A percentile compares a stretch with the other conserved stretches of the same genome.
Conservation (phyloP, 768 basidiomycete species). For the Phlebiopsis gigantea region DNA sequence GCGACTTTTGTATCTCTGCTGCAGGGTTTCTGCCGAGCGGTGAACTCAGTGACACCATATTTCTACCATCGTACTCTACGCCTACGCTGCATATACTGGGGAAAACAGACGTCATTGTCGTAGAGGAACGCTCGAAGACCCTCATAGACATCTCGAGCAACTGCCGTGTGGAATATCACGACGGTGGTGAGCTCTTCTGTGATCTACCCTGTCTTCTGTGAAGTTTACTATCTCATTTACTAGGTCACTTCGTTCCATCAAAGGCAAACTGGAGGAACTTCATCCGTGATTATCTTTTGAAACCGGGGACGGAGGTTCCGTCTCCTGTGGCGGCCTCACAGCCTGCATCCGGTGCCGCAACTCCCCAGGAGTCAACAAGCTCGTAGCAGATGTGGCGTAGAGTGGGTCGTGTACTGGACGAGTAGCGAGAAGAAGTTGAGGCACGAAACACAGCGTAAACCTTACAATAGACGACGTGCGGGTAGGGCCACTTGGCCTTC, state of each 20-base stretch:
- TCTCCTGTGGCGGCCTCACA: slow-evolving; percentile 35
- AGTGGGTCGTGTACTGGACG: not conserved
- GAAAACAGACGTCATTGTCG: slow-evolving; percentile 69
- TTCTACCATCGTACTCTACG: slow-evolving; percentile 51
- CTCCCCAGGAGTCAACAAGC: slow-evolving; percentile 26
- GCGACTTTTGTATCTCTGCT: slow-evolving; percentile 70
- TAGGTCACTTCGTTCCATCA: slow-evolving; percentile 83
- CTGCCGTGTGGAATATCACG: slow-evolving; percentile 67
- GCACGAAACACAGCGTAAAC: not conserved
- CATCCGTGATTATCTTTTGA: slow-evolving; percentile 57
- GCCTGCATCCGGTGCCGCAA: slow-evolving; percentile 42
- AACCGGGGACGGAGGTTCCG: slow-evolving; percentile 42
- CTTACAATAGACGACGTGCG: not conserved
- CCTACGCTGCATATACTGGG: slow-evolving; percentile 78
- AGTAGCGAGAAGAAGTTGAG: not conserved
- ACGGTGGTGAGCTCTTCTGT: slow-evolving; percentile 50
- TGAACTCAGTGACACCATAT: slow-evolving; percentile 44
- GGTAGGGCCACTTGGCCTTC: not conserved
- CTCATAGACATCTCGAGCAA: slow-evolving; percentile 51
- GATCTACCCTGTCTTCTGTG: not conserved
- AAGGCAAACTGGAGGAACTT: slow-evolving; percentile 75
- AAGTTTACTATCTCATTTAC: not conserved
- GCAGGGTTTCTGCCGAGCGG: slow-evolving; percentile 59
- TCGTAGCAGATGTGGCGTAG: not conserved
- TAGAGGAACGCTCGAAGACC: slow-evolving; percentile 57